phyloP scores from a whole-genome alignment of 2,329 filamentous ascomycete species.

The Aspergillus puulaauensis region DNA sequence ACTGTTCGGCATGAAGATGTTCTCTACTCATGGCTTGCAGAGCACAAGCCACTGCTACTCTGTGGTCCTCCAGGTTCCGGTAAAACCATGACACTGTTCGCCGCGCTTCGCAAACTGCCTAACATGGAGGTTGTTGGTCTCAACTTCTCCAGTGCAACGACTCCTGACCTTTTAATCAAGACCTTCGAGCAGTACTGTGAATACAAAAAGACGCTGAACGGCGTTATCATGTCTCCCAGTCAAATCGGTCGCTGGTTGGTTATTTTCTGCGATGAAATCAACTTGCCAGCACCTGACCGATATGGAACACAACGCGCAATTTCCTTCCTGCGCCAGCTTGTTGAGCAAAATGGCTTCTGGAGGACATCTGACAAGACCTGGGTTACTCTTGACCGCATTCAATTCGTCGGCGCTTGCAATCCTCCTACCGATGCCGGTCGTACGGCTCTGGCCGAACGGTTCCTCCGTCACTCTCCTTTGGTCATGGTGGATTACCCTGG shows the following conservation, averaged over 20 bases:
- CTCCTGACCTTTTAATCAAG: slow-evolving; percentile 95
- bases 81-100: slow-evolving; percentile 99
- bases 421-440: slow-evolving; percentile 95
- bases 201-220: slow-evolving; percentile 97
- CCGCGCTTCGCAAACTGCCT: slow-evolving; percentile 89
- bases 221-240: slow-evolving; percentile 89
- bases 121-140: slow-evolving; percentile 99
- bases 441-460: slow-evolving; percentile 88
- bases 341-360: slow-evolving; percentile 99
- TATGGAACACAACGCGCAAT: slow-evolving; percentile 98
- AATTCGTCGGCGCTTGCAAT: slow-evolving; percentile 98
- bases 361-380: slow-evolving; percentile 94
- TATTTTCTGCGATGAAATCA: slow-evolving; percentile 99
- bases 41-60: slow-evolving; percentile 94
- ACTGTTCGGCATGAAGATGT: slow-evolving; percentile 98
- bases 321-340: slow-evolving; percentile 92
- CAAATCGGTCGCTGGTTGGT: slow-evolving; percentile 98
- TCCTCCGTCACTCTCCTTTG: slow-evolving; percentile 94
- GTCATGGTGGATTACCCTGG: slow-evolving; percentile 99
- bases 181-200: slow-evolving; percentile 99
- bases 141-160: slow-evolving; percentile 98
- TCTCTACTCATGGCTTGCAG: slow-evolving; percentile 98
- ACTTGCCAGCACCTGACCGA: slow-evolving; percentile 93
- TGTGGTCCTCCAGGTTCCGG: slow-evolving; percentile 97
- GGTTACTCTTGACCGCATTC: slow-evolving; percentile 96